Conservation (phyloP, 1,284 basidiomycete species). For the Vanrija humicola region DNA sequence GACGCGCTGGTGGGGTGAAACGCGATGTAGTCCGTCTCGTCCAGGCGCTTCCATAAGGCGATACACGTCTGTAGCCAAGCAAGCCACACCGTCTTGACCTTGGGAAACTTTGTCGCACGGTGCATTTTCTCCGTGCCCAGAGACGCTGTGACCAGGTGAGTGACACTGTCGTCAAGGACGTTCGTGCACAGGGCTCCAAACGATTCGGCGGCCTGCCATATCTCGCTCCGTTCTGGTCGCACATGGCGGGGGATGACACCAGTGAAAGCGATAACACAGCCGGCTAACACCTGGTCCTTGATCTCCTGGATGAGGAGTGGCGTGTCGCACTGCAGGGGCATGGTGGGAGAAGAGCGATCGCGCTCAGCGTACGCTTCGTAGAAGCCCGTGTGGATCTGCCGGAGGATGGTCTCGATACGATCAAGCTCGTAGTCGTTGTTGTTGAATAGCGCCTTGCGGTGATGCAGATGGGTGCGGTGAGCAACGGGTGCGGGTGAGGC, state of each 20-base stretch:
- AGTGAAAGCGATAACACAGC: conserved; percentile 81
- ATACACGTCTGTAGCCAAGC: conserved; percentile 84
- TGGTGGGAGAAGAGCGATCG: background rate
- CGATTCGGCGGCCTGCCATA: conserved; percentile 80
- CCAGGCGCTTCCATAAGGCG: conserved; percentile 61
- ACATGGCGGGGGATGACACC: conserved; percentile 86
- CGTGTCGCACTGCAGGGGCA: conserved; percentile 23
- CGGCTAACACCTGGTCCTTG: conserved; percentile 69
- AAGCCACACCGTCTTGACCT: conserved; percentile 77
- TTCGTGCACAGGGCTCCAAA: conserved; percentile 81
- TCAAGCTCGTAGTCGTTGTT: conserved; percentile 83
- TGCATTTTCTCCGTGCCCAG: conserved; percentile 90
- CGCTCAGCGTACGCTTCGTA: conserved; percentile 53
- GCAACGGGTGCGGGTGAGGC: background rate
- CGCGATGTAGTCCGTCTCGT: too few species aligned
- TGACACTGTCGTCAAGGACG: conserved; percentile 64
- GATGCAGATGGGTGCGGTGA: conserved; percentile 9
- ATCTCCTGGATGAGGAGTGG: conserved; percentile 60
- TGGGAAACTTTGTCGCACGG: conserved; percentile 63
- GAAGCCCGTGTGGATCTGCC: conserved; percentile 70
- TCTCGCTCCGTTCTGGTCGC: conserved; percentile 65
- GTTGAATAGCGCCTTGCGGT: conserved; percentile 61
- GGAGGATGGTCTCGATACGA: conserved; percentile 69
- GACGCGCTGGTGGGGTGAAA: background rate
- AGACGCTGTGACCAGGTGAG: conserved; percentile 88